Evolutionary conservation across 2,329 filamentous ascomycete genomes (phyloP), one percentile per base, ranked within the genome.

Genomic region (Aspergillus puulaauensis): DNA sequence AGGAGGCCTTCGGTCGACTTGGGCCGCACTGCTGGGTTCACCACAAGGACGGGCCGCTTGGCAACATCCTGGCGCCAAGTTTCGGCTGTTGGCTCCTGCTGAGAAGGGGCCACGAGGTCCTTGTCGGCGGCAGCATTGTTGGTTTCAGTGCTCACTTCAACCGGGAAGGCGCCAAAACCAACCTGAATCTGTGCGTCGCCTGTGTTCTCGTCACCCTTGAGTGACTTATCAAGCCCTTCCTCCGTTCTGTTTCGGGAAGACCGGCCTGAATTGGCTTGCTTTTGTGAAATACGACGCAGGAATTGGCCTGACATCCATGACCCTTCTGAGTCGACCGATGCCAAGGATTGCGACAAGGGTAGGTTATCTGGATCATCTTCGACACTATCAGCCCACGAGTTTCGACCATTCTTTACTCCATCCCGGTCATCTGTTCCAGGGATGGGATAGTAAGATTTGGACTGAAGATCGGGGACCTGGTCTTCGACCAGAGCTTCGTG

Each of bases 241-340:
- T 84, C 81, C 21, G 81, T 75, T 15, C 70, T 71, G 44, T 75
- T 73, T 49, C 73, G 56, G 5, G 63, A 57, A 17, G 64, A 59
- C 33, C 73, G 75, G 24, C 75, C 65, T 2, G 68, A 70, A 57
- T 63, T 75, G 65, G 62, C 68, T 19, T 58, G 67, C 46, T 61
- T 79, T 44, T 76, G 72, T 67, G 69, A 85, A 73, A 69, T 80
- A 71, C 56, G 79, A 69, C 63, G 80, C 79, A 80, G 73, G 61
- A 82, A 80, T 56, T 88, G 87, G 15, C 93, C 92, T 3, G 92
- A 95, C 45, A 99, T 86, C 95, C 95, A 99, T 0, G 93, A 97
- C 4, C 85, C 95, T 77, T 99, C 95, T 0, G 93, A 97, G 70
- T 97, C 95, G 58, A 98, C 91, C 0, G 93, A 97, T 2, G 92